These are phyloP conservation scores for Daldinia bambusicola DNA, from an alignment of 495 filamentous ascomycete genomes.

Conservation along the genomic window DNA sequence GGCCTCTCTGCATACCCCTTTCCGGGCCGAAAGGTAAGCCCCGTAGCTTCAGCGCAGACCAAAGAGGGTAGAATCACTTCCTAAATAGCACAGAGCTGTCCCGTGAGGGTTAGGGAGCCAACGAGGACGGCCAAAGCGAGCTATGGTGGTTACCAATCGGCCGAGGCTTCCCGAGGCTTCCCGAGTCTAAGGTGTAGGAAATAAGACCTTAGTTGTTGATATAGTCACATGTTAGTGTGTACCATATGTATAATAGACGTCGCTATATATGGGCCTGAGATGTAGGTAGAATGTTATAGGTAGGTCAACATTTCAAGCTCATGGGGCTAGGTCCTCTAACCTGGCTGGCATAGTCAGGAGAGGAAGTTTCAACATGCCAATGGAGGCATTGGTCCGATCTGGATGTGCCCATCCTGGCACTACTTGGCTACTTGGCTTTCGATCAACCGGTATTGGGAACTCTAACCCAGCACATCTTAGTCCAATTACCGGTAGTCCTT, in stretches of 20 bases:
- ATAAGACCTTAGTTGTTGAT: not conserved
- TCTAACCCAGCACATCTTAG: not conserved
- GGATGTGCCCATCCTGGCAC: not conserved
- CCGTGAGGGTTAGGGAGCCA: not conserved
- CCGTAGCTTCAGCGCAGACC: conserved; percentile 14
- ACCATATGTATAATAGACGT: conserved; percentile 5
- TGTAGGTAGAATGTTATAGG: not conserved
- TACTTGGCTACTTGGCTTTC: not conserved
- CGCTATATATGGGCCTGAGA: not conserved
- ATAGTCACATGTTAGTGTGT: not conserved
- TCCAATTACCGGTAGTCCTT: not conserved
- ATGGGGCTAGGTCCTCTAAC: not conserved
- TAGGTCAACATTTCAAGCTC: not conserved
- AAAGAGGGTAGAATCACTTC: conserved; percentile 6
- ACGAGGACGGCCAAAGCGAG: conserved; percentile 14
- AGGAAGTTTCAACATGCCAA: not conserved
- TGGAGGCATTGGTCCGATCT: not conserved
- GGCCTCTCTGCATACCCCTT: not conserved
- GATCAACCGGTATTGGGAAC: not conserved
- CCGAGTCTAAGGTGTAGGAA: conserved; percentile 17
- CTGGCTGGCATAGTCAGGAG: not conserved
- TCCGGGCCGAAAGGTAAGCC: conserved; percentile 22
- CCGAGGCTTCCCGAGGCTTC: conserved; percentile 17
- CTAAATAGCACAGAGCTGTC: conserved; percentile 3
- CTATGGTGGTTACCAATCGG: conserved; percentile 17